phyloP scores from a whole-genome alignment of 2,329 filamentous ascomycete species.

The Decorospora gaudefroyi region DNA sequence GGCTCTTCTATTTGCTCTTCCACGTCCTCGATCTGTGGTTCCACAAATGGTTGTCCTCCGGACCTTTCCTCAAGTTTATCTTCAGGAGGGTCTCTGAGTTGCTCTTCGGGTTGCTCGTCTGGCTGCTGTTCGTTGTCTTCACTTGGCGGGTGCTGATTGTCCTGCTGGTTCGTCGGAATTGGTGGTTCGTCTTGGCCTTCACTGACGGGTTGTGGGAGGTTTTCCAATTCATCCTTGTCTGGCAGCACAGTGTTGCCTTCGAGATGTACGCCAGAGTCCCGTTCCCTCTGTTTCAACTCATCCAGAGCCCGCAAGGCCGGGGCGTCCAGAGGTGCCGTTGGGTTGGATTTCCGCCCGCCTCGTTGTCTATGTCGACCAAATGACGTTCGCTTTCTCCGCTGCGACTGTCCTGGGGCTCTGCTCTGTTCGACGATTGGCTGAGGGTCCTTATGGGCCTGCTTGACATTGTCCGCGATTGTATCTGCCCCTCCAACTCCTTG shows the following conservation, averaged over 20 bases:
- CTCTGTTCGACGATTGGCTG: constrained; percentile 10
- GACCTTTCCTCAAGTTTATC: no score
- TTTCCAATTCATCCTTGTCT: constrained; percentile 12
- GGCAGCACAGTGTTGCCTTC: constrained; percentile 12
- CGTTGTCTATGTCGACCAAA: constrained; percentile 35
- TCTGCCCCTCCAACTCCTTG: constrained; percentile 51
- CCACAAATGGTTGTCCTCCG: background rate
- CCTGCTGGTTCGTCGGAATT: background rate
- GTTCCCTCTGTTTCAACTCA: constrained; percentile 28
- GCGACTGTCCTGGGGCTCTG: constrained; percentile 17
- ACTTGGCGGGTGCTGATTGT: background rate
- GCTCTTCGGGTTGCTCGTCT: constrained; percentile 2
- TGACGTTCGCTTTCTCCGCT: constrained; percentile 34
- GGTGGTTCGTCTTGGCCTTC: background rate
- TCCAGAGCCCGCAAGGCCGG: constrained; percentile 30
- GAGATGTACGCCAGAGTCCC: constrained; percentile 19
- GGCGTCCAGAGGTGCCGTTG: constrained; percentile 29
- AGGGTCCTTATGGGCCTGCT: constrained; percentile 24
- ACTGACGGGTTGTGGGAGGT: background rate
- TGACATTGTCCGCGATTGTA: constrained; percentile 44
- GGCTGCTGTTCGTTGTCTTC: constrained; percentile 6
- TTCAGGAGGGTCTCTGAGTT: no score
- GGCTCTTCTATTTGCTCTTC: constrained; percentile 18
- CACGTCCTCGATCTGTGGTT: constrained; percentile 2
- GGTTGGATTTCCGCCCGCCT: constrained; percentile 40